Conservation (phyloP, 1,284 basidiomycete genomes). For the Malassezia obtusa region DNA sequence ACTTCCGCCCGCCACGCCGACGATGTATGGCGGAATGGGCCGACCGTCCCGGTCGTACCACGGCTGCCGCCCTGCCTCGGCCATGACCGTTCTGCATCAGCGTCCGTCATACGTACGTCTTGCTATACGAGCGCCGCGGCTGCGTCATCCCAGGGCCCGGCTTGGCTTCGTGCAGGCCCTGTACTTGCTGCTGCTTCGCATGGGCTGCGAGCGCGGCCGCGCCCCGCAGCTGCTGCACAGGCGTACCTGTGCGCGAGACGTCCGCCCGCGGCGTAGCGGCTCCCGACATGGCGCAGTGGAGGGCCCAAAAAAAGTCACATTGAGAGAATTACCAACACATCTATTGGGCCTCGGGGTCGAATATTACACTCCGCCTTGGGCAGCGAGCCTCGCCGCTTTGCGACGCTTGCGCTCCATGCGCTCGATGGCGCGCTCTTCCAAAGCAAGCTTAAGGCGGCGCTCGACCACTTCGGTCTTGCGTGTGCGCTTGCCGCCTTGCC, state of each 20-base stretch:
- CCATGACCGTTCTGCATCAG: constrained; percentile 25
- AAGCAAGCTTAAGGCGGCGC: constrained; percentile 60
- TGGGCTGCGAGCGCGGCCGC: background rate
- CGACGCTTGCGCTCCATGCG: constrained; percentile 16
- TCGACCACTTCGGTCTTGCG: constrained; percentile 67
- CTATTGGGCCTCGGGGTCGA: too few species aligned
- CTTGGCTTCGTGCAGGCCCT: background rate
- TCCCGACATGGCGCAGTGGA: background rate
- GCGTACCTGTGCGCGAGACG: background rate
- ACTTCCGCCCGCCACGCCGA: constrained; percentile 19
- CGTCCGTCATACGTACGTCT: constrained; percentile 7
- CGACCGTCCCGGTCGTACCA: constrained; percentile 59
- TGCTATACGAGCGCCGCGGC: constrained; percentile 28
- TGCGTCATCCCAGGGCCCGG: constrained; percentile 3
- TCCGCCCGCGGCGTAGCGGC: background rate
- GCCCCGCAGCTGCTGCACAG: constrained; percentile 1
- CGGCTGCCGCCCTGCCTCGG: constrained; percentile 26
- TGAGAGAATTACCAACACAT: background rate
- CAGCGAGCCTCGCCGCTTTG: background rate
- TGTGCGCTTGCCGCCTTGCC: constrained; percentile 65
- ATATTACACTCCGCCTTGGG: too few species aligned
- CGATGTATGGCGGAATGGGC: constrained; percentile 33
- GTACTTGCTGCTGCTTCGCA: background rate
- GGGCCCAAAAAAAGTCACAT: background rate
- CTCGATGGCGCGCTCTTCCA: constrained; percentile 51